Conservation (phyloP, 2,329 filamentous ascomycete species). For the Penicillium sp. region DNA sequence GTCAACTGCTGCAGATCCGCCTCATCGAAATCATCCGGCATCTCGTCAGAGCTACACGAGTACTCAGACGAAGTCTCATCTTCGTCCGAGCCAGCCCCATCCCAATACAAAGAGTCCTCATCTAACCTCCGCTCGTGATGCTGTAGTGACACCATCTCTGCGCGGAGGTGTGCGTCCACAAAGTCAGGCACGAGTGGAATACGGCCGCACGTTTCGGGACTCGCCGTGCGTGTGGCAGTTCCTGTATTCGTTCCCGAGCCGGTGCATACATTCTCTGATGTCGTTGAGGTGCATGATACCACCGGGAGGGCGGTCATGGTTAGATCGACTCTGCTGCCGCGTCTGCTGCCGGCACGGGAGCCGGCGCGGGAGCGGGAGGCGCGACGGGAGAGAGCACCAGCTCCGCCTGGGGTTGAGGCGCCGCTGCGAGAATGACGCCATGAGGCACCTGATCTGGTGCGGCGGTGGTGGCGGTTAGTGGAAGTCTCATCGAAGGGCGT, state of each 20-base stretch:
- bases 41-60: constrained; percentile 23
- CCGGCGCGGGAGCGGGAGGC: constrained; percentile 33
- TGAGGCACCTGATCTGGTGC: constrained; percentile 24
- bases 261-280: background rate
- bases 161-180: constrained; percentile 45
- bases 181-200: constrained; percentile 47
- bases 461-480: constrained; percentile 22
- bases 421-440: constrained; percentile 34
- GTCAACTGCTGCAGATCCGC: constrained; percentile 54
- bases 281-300: constrained; percentile 1
- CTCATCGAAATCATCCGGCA: constrained; percentile 47
- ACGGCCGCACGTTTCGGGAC: constrained; percentile 18
- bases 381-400: constrained; percentile 28
- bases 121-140: constrained; percentile 14
- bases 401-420: constrained; percentile 34
- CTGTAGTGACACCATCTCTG: constrained; percentile 38
- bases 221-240: constrained; percentile 1
- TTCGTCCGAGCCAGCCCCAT: constrained; percentile 5
- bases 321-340: constrained; percentile 35
- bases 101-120: constrained; percentile 17
- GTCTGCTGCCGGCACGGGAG: constrained; percentile 33
- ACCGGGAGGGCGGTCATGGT: constrained; percentile 33
- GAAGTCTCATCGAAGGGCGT: constrained; percentile 32
- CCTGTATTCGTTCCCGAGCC: constrained; percentile 1
- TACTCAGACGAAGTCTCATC: constrained; percentile 33